phyloP scores from a whole-genome alignment of 495 filamentous ascomycete species.

The Staphylotrichum longicolle region DNA sequence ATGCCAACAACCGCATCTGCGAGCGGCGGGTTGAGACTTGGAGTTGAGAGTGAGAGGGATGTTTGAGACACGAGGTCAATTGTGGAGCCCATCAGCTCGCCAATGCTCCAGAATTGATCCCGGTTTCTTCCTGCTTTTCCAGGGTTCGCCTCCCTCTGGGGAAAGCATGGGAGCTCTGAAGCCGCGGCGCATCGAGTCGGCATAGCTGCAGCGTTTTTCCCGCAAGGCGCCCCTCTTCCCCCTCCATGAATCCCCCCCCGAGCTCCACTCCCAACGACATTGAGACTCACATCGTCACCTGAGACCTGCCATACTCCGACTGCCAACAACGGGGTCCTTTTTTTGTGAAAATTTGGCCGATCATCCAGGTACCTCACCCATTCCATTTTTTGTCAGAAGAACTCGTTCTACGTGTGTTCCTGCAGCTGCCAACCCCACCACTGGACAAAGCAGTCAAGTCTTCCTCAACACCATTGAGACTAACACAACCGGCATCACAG shows the following conservation, averaged over 20 bases:
- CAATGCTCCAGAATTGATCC: too few species aligned
- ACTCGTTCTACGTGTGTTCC: too few species aligned
- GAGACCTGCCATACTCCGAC: too few species aligned
- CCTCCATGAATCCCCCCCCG: conserved; percentile 3
- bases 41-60: background rate
- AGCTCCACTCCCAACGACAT: conserved; percentile 5
- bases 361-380: too few species aligned
- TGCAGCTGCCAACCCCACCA: too few species aligned
- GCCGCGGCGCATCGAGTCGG: conserved; percentile 3
- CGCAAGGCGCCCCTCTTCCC: conserved; percentile 11
- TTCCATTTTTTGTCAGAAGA: too few species aligned
- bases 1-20: conserved; percentile 9
- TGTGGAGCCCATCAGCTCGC: background rate
- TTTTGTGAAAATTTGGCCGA: too few species aligned
- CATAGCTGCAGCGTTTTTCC: background rate
- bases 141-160: too few species aligned
- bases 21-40: conserved; percentile 15
- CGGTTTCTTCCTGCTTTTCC: too few species aligned
- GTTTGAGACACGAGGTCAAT: background rate
- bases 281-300: background rate
- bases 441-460: too few species aligned
- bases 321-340: too few species aligned
- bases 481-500: background rate
- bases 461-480: background rate
- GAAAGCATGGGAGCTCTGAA: too few species aligned